Conservation (phyloP, 768 basidiomycete genomes). For the Boletus patriciae region DNA sequence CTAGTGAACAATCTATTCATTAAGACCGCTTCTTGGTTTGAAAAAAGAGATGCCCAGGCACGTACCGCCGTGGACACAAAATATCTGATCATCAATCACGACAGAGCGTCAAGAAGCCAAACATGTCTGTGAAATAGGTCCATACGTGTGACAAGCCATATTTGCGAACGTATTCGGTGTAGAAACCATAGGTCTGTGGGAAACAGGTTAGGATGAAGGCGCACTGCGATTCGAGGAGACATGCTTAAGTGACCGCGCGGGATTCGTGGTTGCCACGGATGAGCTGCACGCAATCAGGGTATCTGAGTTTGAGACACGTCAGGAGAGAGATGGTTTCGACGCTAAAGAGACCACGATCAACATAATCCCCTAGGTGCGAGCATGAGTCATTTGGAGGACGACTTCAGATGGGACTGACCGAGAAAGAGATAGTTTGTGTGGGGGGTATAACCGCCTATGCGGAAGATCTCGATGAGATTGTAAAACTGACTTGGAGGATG, state of each 20-base stretch:
- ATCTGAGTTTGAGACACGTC: constrained; percentile 94
- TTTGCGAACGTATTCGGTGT: constrained; percentile 96
- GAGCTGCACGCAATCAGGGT: constrained; percentile 94
- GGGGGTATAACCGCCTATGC: constrained; percentile 96
- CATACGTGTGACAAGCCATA: constrained; percentile 95
- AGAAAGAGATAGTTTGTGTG: constrained; percentile 98
- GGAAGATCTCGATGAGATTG: constrained; percentile 98
- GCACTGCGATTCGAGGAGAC: constrained; percentile 32
- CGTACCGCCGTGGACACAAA: constrained; percentile 97
- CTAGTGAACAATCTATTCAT: constrained; percentile 40
- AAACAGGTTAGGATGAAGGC: constrained; percentile 16
- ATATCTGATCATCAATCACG: constrained; percentile 98
- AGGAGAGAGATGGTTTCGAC: constrained; percentile 98
- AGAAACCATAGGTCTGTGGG: constrained; percentile 93
- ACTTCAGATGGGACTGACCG: constrained; percentile 52
- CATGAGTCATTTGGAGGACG: constrained; percentile 1
- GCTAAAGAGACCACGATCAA: constrained; percentile 95
- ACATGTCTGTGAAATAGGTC: constrained; percentile 99
- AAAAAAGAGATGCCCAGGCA: not conserved
- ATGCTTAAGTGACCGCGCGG: constrained; percentile 93
- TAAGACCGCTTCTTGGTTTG: not conserved
- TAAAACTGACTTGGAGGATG: constrained; percentile 86
- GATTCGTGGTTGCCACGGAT: constrained; percentile 99
- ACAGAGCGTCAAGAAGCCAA: constrained; percentile 98
- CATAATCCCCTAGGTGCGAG: constrained; percentile 80